phyloP scores from a whole-genome alignment of 225 moss, liverwort and hornwort species.

The Straminergon stramineum region DNA sequence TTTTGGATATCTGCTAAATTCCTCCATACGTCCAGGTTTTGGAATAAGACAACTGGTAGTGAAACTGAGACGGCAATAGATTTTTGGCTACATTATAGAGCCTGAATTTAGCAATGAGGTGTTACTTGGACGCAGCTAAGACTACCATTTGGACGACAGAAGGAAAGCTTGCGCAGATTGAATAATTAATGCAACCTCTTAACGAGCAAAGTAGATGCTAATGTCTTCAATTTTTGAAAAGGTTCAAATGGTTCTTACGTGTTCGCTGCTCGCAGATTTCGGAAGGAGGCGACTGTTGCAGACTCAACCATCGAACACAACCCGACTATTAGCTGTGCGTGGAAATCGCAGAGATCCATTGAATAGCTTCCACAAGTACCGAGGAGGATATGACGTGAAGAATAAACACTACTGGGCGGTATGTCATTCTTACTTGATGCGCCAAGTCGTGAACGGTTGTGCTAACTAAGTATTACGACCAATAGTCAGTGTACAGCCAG shows the following conservation, averaged over 20 bases:
- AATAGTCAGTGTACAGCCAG: neutral
- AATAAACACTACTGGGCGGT: slow-evolving; percentile 84
- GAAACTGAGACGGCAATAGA: neutral
- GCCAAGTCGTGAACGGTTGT: neutral
- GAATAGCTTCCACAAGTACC: slow-evolving; percentile 41
- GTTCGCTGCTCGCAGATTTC: neutral
- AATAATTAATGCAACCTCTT: neutral
- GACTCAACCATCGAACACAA: slow-evolving; percentile 4
- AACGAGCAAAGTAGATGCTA: neutral
- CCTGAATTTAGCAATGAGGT: neutral
- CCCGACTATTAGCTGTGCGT: slow-evolving; percentile 45
- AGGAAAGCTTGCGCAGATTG: neutral
- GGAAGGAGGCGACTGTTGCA: slow-evolving; percentile 9
- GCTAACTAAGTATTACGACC: neutral
- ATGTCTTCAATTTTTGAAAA: neutral
- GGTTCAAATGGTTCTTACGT: neutral
- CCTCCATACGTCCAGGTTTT: neutral
- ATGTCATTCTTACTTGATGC: neutral
- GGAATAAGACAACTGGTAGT: neutral
- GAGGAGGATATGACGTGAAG: slow-evolving; percentile 48
- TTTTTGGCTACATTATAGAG: too few species aligned
- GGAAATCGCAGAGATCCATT: slow-evolving; percentile 51
- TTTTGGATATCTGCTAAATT: neutral
- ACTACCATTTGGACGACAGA: neutral
- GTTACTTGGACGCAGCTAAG: neutral